Conservation (phyloP, 345 rosid species). For the Crucihimalaya himalaica region DNA sequence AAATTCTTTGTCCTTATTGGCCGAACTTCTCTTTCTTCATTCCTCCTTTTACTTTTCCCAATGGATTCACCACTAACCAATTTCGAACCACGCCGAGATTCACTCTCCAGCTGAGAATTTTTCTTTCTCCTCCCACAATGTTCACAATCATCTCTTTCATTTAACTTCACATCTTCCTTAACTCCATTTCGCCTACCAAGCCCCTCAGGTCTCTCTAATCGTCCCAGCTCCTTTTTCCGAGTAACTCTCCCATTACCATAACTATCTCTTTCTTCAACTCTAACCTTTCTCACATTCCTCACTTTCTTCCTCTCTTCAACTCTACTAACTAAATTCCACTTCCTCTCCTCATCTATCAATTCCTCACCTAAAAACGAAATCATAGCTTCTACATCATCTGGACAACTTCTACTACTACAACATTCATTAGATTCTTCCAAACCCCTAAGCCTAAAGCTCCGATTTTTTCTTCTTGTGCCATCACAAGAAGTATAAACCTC, state of each 20-base stretch:
- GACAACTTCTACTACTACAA: slow-evolving; percentile 37
- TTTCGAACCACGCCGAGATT: slow-evolving; percentile 39
- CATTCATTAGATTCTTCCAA: slow-evolving; percentile 36
- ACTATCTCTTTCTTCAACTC: slow-evolving; percentile 27
- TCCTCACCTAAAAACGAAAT: slow-evolving; percentile 82
- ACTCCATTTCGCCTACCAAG: slow-evolving; percentile 15
- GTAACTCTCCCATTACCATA: slow-evolving; percentile 1
- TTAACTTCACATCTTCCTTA: slow-evolving; percentile 6
- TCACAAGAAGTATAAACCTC: slow-evolving; percentile 50
- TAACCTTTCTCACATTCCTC: slow-evolving; percentile 46
- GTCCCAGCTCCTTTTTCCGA: not conserved
- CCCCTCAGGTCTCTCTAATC: slow-evolving; percentile 15
- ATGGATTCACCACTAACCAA: slow-evolving; percentile 40
- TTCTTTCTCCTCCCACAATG: slow-evolving; percentile 33
- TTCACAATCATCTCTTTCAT: slow-evolving; percentile 34
- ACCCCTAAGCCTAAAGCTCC: slow-evolving; percentile 44
- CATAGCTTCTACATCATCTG: slow-evolving; percentile 64
- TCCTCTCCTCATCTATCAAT: slow-evolving; percentile 47
- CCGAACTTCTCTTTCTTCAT: slow-evolving; percentile 42
- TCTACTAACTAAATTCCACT: slow-evolving; percentile 41
- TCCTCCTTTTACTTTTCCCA: slow-evolving; percentile 39
- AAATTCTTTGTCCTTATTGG: slow-evolving; percentile 52
- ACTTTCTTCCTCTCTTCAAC: slow-evolving; percentile 48
- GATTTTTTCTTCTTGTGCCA: slow-evolving; percentile 49
- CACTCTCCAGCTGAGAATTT: slow-evolving; percentile 16